Evolutionary conservation across 2,329 filamentous ascomycete species (phyloP), one percentile per base, ranked within the genome.

Genomic region (Thermoascus crustaceus): DNA sequence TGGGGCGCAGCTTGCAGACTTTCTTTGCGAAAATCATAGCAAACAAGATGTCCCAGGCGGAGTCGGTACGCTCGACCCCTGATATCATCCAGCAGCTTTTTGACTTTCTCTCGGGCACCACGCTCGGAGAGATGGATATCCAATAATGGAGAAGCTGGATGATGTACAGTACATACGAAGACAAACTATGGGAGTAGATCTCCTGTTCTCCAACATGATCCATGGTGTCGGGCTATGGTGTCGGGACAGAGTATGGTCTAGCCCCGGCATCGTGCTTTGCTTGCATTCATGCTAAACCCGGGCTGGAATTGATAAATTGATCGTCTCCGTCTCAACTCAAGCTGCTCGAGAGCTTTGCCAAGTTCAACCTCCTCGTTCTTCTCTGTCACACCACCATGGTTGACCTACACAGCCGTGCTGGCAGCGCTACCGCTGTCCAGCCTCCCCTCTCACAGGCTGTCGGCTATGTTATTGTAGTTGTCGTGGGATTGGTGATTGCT

Each of bases 401-500:
- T 30, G 19, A 27, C 3, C 22, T 51, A 8, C 26, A 43, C 11
- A 20, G 32, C 17, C 47, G 47, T 8, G 37, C 35, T 41, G 46
- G 40, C 24, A 37, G 39, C 22, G 43, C 13, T 19, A 26, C 33
- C 0, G 45, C 41, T 2, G 49, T 60, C 14, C 40, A 54, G 13
- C 57, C 59, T 9, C 58, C 57, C 7, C 44, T 63, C 4, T 54
- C 60, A 1, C 57, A 60, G 38, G 57, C 57, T 2, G 63, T 61
- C 30, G 64, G 63, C 5, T 68, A 68, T 51, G 46, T 64, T 3
- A 53, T 68, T 8, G 61, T 67, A 1, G 61, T 67, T 0, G 54
- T 58, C 0, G 45, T 67, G 11, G 64, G 64, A 4, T 40, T 65
- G 4, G 49, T 63, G 10, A 59, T 67, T 32, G 64, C 64, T 4